Base-by-base conservation (phyloP, 805 yeast species). In the Saturnispora silvae region DNA sequence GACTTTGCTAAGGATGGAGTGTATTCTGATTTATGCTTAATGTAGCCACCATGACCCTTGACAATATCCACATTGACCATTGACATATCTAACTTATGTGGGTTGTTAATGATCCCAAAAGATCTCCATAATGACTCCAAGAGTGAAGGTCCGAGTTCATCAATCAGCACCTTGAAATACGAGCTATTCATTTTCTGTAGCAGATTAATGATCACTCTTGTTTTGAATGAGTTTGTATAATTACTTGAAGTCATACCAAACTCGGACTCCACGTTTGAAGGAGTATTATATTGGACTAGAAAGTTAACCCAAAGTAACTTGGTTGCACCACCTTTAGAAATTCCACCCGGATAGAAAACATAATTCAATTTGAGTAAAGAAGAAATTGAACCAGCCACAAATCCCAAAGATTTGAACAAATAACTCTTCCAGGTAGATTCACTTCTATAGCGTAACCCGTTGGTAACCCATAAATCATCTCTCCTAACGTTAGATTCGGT, bases 401-500 rank as follows among this genome's bases (percentile, higher is more conserved):
- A 14, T 11, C 27, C 20, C 5, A 26, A 7, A 4, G n/a, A 6
- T 13, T 37, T 37, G 9, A 16, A 18, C 7, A 28, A 4, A 3
- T 14, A n/a, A 27, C 14, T 19, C 14, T 26, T 37, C 40, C 35
- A 37, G 4, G 3, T 7, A 10, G 35, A 28, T n/a, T 31, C 14
- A 9, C 27, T 20, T 14, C 26, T 24, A 5, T 17, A 7, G 1
- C 11, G 5, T 5, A 37, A 9, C 9, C 35, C 24, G 19, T 37
- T 37, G 3, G 32, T 32, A n/a, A 31, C 14, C 35, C 31, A 37
- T 9, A 37, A 23, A 11, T 37, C 35, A 5, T 34, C 25, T 30
- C 44, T 49, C 14, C 61, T 44, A 20, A 32, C 32, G 35, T 60
- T 57, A 30, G 56, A 49, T 30, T 56, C 60, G 15, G 46, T 39